Evolutionary conservation across 2,329 filamentous ascomycete species (phyloP), one percentile per base, ranked within the genome.

Genomic region (Talaromyces islandicus): DNA sequence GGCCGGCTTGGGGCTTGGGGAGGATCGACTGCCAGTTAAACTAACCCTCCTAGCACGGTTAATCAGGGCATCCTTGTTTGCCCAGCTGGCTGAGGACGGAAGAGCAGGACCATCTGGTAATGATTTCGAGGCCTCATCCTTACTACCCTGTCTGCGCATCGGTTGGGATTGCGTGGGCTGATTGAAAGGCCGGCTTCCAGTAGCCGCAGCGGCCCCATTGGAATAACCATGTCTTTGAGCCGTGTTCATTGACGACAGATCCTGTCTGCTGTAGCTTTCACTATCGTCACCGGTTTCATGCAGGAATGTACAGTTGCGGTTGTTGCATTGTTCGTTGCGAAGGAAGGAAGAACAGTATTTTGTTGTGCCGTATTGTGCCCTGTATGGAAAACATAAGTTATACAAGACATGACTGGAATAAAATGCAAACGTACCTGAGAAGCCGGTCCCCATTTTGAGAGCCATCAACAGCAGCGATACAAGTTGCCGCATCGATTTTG

Each of bases 311-410:
- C 94, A 99, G 64, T 94, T 93, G 56, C 92, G 87, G 70, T 99
- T 99, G 60, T 90, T 92, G 76, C 94, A 99, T 65, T 88, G 89
- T 75, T 99, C 94, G 66, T 95, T 92, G 60, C 95, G 89, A 19
- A 99, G 82, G 81, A 95, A 99, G 4, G 94, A 93, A 0, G 94
- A 99, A 74, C 94, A 99, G 75, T 99, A 99, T 73, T 99, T 99
- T 4, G 94, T 99, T 0, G 94, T 99, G 25, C 94, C 94, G 65
- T 88, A 88, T 71, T 88, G 86, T 12, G 86, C 86, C 66, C 86
- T 85, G 60, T 51, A 58, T 29, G 35, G 5, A 57, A 65, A 60
- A 60, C 7, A 27, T 53, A 3, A 52, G 27, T 3, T 24, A 32
- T 6, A 46, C 27, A 17, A 38, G 7, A 6, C 21, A 25, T 41